phyloP scores from a whole-genome alignment of 2,329 filamentous ascomycete species.

The Coniochaeta ligniaria region DNA sequence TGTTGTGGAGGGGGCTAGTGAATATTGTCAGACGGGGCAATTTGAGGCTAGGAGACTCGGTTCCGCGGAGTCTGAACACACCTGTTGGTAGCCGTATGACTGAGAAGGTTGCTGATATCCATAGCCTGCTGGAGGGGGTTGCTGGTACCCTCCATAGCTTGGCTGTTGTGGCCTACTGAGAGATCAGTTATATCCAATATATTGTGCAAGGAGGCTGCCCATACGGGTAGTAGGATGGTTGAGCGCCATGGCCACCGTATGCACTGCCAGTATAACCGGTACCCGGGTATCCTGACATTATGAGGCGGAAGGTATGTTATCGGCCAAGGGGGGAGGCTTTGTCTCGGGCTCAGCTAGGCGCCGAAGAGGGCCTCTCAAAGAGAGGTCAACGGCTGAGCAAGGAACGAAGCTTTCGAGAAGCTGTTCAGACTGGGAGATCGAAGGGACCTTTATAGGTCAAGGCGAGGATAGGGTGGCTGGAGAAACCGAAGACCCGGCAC shows the following conservation, averaged over 20 bases:
- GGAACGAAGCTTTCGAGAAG: background rate
- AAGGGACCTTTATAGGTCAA: background rate
- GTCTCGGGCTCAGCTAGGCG: constrained; percentile 2
- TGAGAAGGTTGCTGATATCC: constrained; percentile 44
- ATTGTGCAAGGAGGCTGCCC: constrained; percentile 20
- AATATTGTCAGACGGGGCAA: background rate
- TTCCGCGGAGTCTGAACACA: constrained; percentile 17
- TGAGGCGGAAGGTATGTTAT: constrained; percentile 3
- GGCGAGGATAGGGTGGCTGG: background rate
- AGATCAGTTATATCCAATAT: constrained; percentile 3
- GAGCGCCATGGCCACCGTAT: constrained; percentile 32
- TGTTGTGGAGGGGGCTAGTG: constrained; percentile 6
- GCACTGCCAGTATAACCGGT: constrained; percentile 43
- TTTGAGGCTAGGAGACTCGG: background rate
- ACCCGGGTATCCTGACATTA: constrained; percentile 59
- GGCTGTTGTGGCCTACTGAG: constrained; percentile 29
- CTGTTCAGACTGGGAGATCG: background rate
- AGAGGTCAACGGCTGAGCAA: constrained; percentile 5
- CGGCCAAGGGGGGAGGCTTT: background rate
- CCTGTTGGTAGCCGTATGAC: constrained; percentile 31
- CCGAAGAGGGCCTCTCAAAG: constrained; percentile 9
- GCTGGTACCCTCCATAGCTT: constrained; percentile 41
- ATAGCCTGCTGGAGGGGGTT: constrained; percentile 27
- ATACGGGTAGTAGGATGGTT: constrained; percentile 45
- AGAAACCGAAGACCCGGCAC: background rate